A percentile compares a stretch with the other conserved stretches of the same genome.
Evolutionary conservation across 2,329 filamentous ascomycete species (phyloP).

Genomic region (Cladophialophora immunda): DNA sequence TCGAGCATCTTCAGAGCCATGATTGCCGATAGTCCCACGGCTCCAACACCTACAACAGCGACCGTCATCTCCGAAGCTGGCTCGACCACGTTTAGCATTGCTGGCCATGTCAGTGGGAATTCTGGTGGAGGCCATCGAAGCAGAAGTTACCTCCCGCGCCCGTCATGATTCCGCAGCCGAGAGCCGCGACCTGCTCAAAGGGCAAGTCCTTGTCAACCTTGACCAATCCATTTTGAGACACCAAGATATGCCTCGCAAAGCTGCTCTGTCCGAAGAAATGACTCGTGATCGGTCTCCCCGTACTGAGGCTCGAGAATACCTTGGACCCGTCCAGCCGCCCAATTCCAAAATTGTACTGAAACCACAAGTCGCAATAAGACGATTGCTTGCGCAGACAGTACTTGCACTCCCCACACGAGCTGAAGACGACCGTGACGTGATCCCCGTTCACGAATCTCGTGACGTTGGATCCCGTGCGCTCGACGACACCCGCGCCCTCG

Average conservation of each 20-base stretch:
- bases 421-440: conserved; percentile 73
- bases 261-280: conserved; percentile 46
- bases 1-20: conserved; percentile 46
- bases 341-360: conserved; percentile 40
- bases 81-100: conserved; percentile 40
- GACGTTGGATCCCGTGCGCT: conserved; percentile 60
- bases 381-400: conserved; percentile 39
- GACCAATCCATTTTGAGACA: conserved; percentile 40
- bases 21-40: conserved; percentile 46
- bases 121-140: neutral
- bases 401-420: conserved; percentile 39
- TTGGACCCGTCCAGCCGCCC: conserved; percentile 40
- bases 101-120: conserved; percentile 22
- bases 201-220: conserved; percentile 39
- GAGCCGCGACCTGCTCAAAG: conserved; percentile 41
- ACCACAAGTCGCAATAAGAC: conserved; percentile 41
- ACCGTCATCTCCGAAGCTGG: conserved; percentile 40
- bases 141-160: conserved; percentile 42
- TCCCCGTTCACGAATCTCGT: conserved; percentile 83
- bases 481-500: conserved; percentile 64
- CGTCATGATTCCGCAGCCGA: conserved; percentile 46
- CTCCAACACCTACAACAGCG: conserved; percentile 45
- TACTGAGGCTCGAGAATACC: conserved; percentile 25
- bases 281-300: conserved; percentile 31
- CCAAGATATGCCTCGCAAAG: conserved; percentile 42